Base-by-base conservation (phyloP, 208 protist genomes). In the Strigomonas galati region DNA sequence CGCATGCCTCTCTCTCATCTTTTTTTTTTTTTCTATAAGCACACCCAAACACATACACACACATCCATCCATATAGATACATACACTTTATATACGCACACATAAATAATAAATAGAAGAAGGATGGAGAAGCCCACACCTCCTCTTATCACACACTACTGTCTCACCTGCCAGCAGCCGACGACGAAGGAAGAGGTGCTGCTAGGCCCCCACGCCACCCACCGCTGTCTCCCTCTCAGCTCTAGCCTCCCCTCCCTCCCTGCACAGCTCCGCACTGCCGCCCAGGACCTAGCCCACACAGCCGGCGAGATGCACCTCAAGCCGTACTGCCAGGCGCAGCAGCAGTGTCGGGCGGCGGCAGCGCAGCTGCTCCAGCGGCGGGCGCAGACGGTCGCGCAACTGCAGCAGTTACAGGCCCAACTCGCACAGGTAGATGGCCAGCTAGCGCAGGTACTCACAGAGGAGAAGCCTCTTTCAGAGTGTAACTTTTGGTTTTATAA, bases 181-280 rank as follows among this genome's bases (percentile, higher is more conserved):
- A 87, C 83, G 62, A 89, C 78, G 49, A 72, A 63, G 17, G 64
- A 84, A 28, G 58, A 73, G 9, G 65, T 92, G 5, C 65, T 92
- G 21, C 84, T 85, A 9, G 89, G 89, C n/a, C 71, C 78, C 10
- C 89, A 94, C 71, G 84, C 81, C 0, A 74, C 61, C 27, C 89
- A 94, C 76, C 73, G 72, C 65, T 74, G 82, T 43, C 71, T 89
- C 0, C 74, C 84, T 1, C 62, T 92, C 9, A 28, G 27, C 4
- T 73, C 84, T n/a, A 85, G 85, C 0, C 56, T 84, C 10, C 30
- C 62, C 21, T 69, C 71, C 70, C 53, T 90, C 53, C 87, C 87
- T 12, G 73, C 84, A 0, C 56, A 69, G 12, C 62, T 94, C 23
- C 71, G 67, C 30, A 62, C 83, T 10, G 79, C 87, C 40, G 72